Conservation (phyloP, 805 yeast genomes). For the Maudiozyma barnettii region DNA sequence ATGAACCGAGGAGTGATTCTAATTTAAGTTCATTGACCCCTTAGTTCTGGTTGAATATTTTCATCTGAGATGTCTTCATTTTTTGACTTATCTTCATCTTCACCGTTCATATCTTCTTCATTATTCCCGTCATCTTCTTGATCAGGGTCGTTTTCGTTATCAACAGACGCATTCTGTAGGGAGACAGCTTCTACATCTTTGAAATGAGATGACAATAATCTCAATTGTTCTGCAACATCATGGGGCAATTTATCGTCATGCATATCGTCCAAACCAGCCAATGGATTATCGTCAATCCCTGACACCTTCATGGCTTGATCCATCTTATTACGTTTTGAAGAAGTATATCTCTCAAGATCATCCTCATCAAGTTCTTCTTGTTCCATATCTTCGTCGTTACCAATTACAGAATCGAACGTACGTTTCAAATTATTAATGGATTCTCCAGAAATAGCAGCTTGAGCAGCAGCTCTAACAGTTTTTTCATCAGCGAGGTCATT, state of each 20-base stretch:
- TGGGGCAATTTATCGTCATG: conserved; percentile 28
- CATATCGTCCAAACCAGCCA: conserved; percentile 20
- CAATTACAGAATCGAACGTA: conserved; percentile 4
- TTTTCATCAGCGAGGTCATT: conserved; percentile 6
- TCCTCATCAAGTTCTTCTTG: conserved; percentile 1
- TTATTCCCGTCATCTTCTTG: conserved; percentile 12
- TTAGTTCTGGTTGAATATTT: conserved; percentile 30
- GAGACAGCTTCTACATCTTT: conserved; percentile 25
- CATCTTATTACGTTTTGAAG: conserved; percentile 5
- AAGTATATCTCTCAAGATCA: neutral
- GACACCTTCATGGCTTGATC: neutral
- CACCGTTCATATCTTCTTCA: neutral
- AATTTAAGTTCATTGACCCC: conserved; percentile 18
- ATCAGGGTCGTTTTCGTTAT: conserved; percentile 19
- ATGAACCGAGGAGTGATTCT: neutral
- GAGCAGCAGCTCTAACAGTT: conserved; percentile 22
- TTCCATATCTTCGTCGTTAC: conserved; percentile 4
- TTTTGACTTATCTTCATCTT: conserved; percentile 7
- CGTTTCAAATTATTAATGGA: conserved; percentile 13
- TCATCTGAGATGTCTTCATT: conserved; percentile 25
- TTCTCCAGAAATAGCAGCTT: conserved; percentile 19
- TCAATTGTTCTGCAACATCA: conserved; percentile 29
- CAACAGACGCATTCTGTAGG: conserved; percentile 5
- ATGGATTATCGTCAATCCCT: conserved; percentile 11
- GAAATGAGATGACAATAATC: conserved; percentile 28